Evolutionary conservation across 345 rosid genomes (phyloP), one percentile per base, ranked within the genome.

Genomic region (Salix purpurea): DNA sequence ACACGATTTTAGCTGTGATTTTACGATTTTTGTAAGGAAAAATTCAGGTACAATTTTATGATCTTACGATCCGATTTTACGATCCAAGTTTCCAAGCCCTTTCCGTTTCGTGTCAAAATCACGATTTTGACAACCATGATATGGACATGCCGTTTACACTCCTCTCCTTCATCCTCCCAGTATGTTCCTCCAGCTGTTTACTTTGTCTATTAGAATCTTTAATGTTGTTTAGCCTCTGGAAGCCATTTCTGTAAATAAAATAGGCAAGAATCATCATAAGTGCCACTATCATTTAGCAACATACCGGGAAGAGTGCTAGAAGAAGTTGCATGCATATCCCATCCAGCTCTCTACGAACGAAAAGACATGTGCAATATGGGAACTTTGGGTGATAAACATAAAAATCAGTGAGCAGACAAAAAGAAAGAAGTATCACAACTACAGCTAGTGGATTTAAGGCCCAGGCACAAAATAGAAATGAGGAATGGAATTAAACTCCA

Each of bases 161-260:
- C 99, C 85, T 97, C n/a, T n/a, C n/a, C n/a, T n/a, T 86, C 98
- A 96, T 96, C 88, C 82, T 94, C 61, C 86, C 94, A 24, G 99
- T 92, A 72, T 93, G 97, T 78, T 96, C 99, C 78, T 96, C 99
- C 30, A 96, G 91, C 85, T 93, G 97, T 78, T 96, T 96, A 87
- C 96, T 91, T 86, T 94, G 95, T 79, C 99, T 83, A 69, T 83
- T 91, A 44, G 98, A 88, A 81, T 96, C 99, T 85, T 87, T 96
- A 69, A 96, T 88, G 84, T 96, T 96, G 80, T 96, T 98, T 87
- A 96, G 88, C 87, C 88, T 92, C 88, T 92, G 97, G 82, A 93
- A 96, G 74, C 99, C 99, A 94, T 96, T 96, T 81, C 99, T 96
- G 94, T 67, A 82, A 64, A 34, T 28, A 76, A 65, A 76, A 24